A percentile compares a stretch with the other conserved stretches of the same genome.
These are phyloP conservation scores for Ophiorrhiza pumila DNA, from an alignment of 257 asterid species.

Conservation along the genomic window DNA sequence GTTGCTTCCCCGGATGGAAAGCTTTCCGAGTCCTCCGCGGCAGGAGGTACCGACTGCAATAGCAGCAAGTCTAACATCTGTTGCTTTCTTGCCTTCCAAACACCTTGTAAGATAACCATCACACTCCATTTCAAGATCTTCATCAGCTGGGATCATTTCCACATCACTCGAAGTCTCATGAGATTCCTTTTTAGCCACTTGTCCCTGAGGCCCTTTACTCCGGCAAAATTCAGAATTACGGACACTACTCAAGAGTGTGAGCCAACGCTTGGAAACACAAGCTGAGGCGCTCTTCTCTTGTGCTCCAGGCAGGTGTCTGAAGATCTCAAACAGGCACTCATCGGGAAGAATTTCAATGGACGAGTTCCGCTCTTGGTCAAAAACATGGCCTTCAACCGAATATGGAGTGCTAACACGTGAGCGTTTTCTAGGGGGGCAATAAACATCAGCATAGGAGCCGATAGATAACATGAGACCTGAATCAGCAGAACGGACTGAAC, in stretches of 20 bases:
- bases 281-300: slow-evolving; percentile 70
- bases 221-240: slow-evolving; percentile 52
- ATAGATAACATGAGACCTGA: slow-evolving; percentile 58
- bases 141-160: slow-evolving; percentile 32
- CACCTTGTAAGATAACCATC: slow-evolving; percentile 82
- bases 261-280: slow-evolving; percentile 91
- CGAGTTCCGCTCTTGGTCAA: slow-evolving; percentile 38
- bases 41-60: slow-evolving; percentile 84
- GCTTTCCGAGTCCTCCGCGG: slow-evolving; percentile 97
- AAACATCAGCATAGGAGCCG: slow-evolving; percentile 55
- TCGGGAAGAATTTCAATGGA: slow-evolving; percentile 78
- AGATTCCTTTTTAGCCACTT: slow-evolving; percentile 15
- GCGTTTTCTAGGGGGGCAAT: slow-evolving; percentile 71
- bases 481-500: slow-evolving; percentile 52
- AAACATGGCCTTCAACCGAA: slow-evolving; percentile 23
- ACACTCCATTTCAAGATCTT: slow-evolving; percentile 57
- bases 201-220: slow-evolving; percentile 29
- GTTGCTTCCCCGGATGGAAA: slow-evolving; percentile 68
- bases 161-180: slow-evolving; percentile 16
- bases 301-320: slow-evolving; percentile 63
- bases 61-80: slow-evolving; percentile 78
- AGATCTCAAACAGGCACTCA: slow-evolving; percentile 87
- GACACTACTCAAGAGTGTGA: slow-evolving; percentile 51
- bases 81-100: slow-evolving; percentile 91
- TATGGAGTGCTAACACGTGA: slow-evolving; percentile 56